These are phyloP conservation scores for Berberis vulgaris DNA, from an alignment of 164 flowering plant genomes.

Conservation along the genomic window DNA sequence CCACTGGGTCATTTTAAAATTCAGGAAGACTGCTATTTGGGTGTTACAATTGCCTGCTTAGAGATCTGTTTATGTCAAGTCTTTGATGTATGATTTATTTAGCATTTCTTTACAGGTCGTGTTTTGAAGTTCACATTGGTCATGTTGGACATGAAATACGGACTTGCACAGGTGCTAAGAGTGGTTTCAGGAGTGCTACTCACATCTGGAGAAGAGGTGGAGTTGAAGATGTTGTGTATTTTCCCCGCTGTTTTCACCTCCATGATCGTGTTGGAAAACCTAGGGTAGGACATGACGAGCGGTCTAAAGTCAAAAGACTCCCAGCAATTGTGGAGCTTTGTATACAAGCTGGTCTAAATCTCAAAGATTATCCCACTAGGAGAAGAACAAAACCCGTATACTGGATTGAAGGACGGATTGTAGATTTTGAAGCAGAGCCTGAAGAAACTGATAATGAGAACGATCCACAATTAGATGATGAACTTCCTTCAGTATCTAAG, in stretches of 20 bases:
- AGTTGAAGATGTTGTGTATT: conserved; percentile 44
- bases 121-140: conserved; percentile 81
- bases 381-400: conserved; percentile 80
- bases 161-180: conserved; percentile 62
- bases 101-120: conserved; percentile 37
- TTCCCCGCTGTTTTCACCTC: conserved; percentile 71
- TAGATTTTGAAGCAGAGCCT: conserved; percentile 51
- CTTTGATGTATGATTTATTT: too few species aligned
- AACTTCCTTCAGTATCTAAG: neutral
- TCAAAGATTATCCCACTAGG: conserved; percentile 50
- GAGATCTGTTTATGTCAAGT: too few species aligned
- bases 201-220: conserved; percentile 79
- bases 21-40: too few species aligned
- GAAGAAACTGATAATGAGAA: conserved; percentile 3
- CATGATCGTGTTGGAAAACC: conserved; percentile 73
- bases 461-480: neutral
- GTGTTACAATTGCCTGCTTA: too few species aligned
- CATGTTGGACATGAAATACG: conserved; percentile 65
- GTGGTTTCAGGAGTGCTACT: conserved; percentile 47
- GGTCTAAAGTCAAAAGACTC: conserved; percentile 29
- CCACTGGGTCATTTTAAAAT: too few species aligned
- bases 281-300: conserved; percentile 68
- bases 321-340: conserved; percentile 88
- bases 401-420: conserved; percentile 69
- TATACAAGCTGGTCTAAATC: conserved; percentile 80